Conservation (phyloP, 129 eudicot species). For the Glebionis coronaria region DNA sequence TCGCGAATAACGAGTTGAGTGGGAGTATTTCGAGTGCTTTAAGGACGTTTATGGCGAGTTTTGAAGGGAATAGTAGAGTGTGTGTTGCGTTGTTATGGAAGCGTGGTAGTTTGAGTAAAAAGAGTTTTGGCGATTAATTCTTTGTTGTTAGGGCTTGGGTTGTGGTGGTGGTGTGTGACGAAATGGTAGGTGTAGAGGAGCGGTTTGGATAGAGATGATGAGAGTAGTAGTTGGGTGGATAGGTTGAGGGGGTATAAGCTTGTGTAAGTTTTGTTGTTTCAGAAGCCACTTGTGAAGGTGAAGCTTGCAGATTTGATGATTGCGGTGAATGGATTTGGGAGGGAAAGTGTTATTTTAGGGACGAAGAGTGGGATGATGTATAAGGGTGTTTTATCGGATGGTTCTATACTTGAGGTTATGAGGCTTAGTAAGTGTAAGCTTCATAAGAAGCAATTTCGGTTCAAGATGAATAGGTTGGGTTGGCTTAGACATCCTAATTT, state of each 20-base stretch:
- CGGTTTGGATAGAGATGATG: slow-evolving; percentile 52
- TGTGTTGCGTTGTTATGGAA: no score
- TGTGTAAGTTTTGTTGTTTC: slow-evolving; percentile 70
- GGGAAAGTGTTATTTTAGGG: slow-evolving; percentile 37
- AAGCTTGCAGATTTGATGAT: slow-evolving; percentile 59
- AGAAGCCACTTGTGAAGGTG: slow-evolving; percentile 73
- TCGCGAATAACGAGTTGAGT: no score
- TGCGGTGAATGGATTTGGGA: slow-evolving; percentile 54
- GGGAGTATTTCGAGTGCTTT: no score
- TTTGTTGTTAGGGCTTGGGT: no score
- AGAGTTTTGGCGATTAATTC: no score
- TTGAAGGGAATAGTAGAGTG: no score
- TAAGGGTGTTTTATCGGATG: slow-evolving; percentile 67
- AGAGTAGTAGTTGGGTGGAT: slow-evolving; percentile 57
- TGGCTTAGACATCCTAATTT: slow-evolving; percentile 76
- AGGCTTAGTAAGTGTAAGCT: slow-evolving; percentile 54
- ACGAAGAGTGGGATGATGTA: slow-evolving; percentile 66
- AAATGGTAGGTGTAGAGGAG: slow-evolving; percentile 43
- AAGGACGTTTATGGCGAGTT: no score
- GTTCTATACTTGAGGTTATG: slow-evolving; percentile 67
- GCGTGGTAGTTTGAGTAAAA: no score
- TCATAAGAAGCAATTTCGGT: slow-evolving; percentile 55
- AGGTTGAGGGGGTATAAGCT: slow-evolving; percentile 54
- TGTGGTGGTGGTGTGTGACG: slow-evolving; percentile 6
- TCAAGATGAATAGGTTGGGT: slow-evolving; percentile 52